These are phyloP conservation scores for Secale cereale DNA, from an alignment of 176 grass and related monocot genomes.

Conservation along the genomic window DNA sequence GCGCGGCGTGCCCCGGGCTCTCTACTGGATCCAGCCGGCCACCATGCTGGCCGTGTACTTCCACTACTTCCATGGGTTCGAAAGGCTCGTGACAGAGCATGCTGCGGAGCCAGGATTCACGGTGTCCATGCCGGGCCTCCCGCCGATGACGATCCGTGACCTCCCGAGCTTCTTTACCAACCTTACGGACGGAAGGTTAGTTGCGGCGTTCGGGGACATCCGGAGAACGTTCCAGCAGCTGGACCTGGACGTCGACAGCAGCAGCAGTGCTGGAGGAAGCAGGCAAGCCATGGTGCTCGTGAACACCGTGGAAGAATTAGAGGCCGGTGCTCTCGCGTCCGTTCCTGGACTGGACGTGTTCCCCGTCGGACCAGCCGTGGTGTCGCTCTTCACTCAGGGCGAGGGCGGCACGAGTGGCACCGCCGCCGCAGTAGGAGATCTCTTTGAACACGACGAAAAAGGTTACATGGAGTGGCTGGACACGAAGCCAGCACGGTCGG, in stretches of 20 bases:
- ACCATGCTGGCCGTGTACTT: slow-evolving; percentile 48
- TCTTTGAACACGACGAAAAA: slow-evolving; percentile 19
- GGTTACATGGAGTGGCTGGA: slow-evolving; percentile 46
- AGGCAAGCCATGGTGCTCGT: slow-evolving; percentile 32
- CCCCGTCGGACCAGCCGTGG: too few relatives aligned
- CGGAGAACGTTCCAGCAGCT: slow-evolving; percentile 17
- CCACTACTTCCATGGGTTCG: slow-evolving; percentile 50
- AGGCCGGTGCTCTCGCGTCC: slow-evolving; percentile 22
- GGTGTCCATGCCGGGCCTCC: slow-evolving; percentile 36
- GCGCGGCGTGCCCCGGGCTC: slow-evolving; percentile 13
- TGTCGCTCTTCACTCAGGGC: too few relatives aligned
- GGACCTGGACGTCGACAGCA: not conserved
- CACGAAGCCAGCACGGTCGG: slow-evolving; percentile 33
- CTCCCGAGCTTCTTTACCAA: slow-evolving; percentile 40
- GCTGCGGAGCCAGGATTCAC: slow-evolving; percentile 24
- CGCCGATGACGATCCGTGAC: slow-evolving; percentile 38
- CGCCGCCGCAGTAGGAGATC: not conserved
- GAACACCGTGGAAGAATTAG: slow-evolving; percentile 57
- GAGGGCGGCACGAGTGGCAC: too few relatives aligned
- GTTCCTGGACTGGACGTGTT: slow-evolving; percentile 22
- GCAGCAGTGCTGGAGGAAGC: not conserved
- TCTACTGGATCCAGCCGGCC: slow-evolving; percentile 48
- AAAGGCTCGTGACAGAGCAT: not conserved
- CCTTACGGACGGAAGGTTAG: not conserved
- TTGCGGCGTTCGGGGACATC: not conserved